Evolutionary conservation across 345 rosid genomes (phyloP), one percentile per base, ranked within the genome.

Genomic region (Passiflora organensis): DNA sequence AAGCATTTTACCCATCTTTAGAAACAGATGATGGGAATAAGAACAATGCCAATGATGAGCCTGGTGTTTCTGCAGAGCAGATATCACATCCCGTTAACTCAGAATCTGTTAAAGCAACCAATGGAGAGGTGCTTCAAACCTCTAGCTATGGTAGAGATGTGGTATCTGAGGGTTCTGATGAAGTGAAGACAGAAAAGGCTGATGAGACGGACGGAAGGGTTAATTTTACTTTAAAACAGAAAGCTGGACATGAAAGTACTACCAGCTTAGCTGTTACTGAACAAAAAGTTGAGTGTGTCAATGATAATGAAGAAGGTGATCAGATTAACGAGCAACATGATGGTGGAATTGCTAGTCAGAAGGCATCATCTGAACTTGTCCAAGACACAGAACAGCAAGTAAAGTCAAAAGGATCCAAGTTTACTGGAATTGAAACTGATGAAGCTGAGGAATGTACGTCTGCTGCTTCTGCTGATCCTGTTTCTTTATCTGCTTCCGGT

Each of bases 401-500:
- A 43, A 71, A 55, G 60, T 58, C 73, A 13, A 72, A 62, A 41
- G 82, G 65, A 54, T 57, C 62, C 10, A 77, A 63, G 62, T 21
- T 58, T 41, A 69, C 62, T 24, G 70, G 11, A 37, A 24, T 15
- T 58, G 85, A 75, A 52, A 72, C 69, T 36, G 79, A 76, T 58
- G 81, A 72, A 64, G 68, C 71, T 10, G 82, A 81, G 63, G 83
- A 71, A 48, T 51, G 69, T 39, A 67, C 69, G 6, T 72, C 78
- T 45, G 58, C 62, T 14, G 28, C 67, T n/a, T n/a, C n/a, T 51
- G 51, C 63, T 4, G 76, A 58, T 57, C 56, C 62, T 20, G 42
- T 25, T 68, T 28, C 80, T 56, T 41, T 21, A 13, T 57, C 75
- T 51, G 52, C 60, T 43, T 53, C 51, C 3, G 82, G 57, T 37